Percentiles rank a stretch among this genome's conserved stretches.
phyloP scores from a whole-genome alignment of 139 green algal genomes.

The Auxenochlorella protothecoides region DNA sequence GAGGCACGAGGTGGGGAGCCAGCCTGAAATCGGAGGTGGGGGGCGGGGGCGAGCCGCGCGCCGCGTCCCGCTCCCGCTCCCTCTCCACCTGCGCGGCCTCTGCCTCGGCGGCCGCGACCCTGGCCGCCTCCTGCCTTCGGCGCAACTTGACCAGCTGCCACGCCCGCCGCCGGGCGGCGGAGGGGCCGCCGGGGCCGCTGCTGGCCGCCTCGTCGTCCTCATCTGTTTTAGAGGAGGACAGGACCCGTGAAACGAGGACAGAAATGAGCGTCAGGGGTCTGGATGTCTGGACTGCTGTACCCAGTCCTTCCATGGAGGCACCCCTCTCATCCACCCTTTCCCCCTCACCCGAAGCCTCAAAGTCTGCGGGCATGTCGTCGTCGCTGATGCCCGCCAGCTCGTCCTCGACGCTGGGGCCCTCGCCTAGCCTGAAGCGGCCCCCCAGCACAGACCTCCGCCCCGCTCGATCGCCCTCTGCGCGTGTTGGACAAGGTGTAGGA shows the following conservation, averaged over 20 bases:
- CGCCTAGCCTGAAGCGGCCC: too few species aligned
- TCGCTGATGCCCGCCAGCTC: slow-evolving; percentile 11
- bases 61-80: slow-evolving; percentile 27
- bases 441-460: too few species aligned
- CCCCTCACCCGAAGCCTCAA: background rate
- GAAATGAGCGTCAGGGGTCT: too few species aligned
- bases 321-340: background rate
- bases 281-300: too few species aligned
- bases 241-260: too few species aligned
- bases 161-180: background rate
- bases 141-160: slow-evolving; percentile 5
- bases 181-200: too few species aligned
- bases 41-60: slow-evolving; percentile 40
- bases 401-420: background rate
- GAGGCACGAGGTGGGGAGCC: slow-evolving; percentile 30
- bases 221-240: background rate
- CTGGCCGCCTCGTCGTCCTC: slow-evolving; percentile 1
- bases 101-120: slow-evolving; percentile 3
- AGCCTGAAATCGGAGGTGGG: slow-evolving; percentile 31
- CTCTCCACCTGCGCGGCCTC: slow-evolving; percentile 10
- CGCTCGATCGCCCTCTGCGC: too few species aligned
- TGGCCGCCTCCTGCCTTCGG: background rate
- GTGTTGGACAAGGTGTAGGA: too few species aligned
- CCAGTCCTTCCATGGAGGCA: slow-evolving; percentile 3
- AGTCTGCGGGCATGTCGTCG: slow-evolving; percentile 22